Base-by-base conservation (phyloP, 1,284 basidiomycete species). In the Sutorius eximius region DNA sequence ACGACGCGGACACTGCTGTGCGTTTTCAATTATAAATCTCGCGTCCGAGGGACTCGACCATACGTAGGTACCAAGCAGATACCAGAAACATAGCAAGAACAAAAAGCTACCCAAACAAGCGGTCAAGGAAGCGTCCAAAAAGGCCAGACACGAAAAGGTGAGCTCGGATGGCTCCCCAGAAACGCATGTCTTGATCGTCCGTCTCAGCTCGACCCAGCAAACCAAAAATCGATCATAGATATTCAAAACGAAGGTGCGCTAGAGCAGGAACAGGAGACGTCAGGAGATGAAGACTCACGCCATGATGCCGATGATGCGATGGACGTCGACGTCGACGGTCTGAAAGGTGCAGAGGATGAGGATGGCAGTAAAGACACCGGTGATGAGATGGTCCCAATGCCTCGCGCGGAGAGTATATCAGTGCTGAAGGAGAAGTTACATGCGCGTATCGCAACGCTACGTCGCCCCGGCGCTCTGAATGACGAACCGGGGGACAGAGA, bases 51-150 rank as follows among this genome's bases (percentile, higher is more conserved):
- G 18, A 48, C 34, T 24, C 22, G 32, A 51, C 18, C 24, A 27
- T n/a, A 24, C 29, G 76, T 78, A 82, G 80, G 69, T 71, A 27
- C 79, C 84, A 15, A 86, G 82, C 45, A 94, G 89, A 71, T 95
- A 87, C 72, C 90, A 92, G 71, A 94, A 93, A 75, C 90, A 95
- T 70, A 93, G 87, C 74, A 93, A 91, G 73, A 87, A 92, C 59
- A 79, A 85, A 71, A 90, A 91, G 50, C 85, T 86, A 16, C 81
- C 85, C 8, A 90, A 89, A 71, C 91, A 95, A 63, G 87, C 87
- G 44, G 80, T 91, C 47, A 93, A 95, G 69, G 91, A 95, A 72
- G 89, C 88, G 2, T 85, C 90, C 24, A 90, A 89, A 71, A 91
- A 90, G 65, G 90, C 90, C 1, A 90, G 88, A 68, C 80, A 85